These are phyloP conservation scores for Coniochaeta pulveracea DNA, from an alignment of 2,329 filamentous ascomycete genomes.

Conservation along the genomic window DNA sequence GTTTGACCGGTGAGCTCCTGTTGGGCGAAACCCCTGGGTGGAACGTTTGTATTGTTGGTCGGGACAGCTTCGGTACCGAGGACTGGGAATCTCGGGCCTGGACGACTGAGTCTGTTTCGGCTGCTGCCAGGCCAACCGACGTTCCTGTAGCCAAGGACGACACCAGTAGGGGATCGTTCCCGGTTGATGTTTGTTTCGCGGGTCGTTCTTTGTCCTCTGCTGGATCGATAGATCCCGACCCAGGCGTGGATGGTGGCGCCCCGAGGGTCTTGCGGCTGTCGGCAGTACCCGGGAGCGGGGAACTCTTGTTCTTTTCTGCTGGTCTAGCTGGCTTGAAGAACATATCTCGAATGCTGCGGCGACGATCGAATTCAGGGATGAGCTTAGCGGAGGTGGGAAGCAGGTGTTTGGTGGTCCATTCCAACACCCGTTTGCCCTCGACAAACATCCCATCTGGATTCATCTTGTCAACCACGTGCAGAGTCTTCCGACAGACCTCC, in stretches of 20 bases:
- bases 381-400: constrained; percentile 70
- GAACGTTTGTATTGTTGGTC: no score
- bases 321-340: constrained; percentile 50
- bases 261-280: constrained; percentile 5
- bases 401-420: constrained; percentile 56
- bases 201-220: background rate
- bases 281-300: constrained; percentile 1
- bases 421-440: constrained; percentile 50
- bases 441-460: constrained; percentile 65
- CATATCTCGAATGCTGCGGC: constrained; percentile 87
- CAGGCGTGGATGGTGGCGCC: constrained; percentile 4
- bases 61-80: no score
- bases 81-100: no score
- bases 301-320: constrained; percentile 5
- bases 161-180: no score
- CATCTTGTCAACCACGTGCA: constrained; percentile 59
- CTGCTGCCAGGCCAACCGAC: no score
- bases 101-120: no score
- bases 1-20: constrained; percentile 8
- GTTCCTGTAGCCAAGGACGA: no score
- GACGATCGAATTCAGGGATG: constrained; percentile 77
- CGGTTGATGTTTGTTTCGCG: background rate
- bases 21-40: no score
- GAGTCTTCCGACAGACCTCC: constrained; percentile 29
- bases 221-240: no score